Evolutionary conservation across 2,329 filamentous ascomycete species (phyloP), one percentile per base, ranked within the genome.

Genomic region (Calonectria naviculata): DNA sequence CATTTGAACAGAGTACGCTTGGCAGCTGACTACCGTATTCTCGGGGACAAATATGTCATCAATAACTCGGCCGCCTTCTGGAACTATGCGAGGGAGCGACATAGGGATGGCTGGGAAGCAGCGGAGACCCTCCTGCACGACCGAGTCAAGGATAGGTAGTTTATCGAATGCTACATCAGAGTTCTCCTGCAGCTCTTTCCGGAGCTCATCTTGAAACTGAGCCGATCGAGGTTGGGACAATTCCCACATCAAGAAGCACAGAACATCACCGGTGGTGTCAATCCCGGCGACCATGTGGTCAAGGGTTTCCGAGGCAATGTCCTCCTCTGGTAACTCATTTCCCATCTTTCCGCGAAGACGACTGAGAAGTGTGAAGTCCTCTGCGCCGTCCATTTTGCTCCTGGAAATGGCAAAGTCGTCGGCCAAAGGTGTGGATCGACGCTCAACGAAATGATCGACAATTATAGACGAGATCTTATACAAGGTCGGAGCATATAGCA

Each of bases 261-360:
- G 83, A 0, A 86, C 90, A 74, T 93, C 91, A 21, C 91, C 91
- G 0, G 91, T 93, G 0, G 92, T 93, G 76, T 93, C 92, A 68
- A 93, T 92, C 0, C 91, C 92, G 0, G 92, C 92, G 0, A 88
- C 90, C 89, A 93, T 90, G 79, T 93, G 91, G 74, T 93, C 92
- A 70, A 92, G 87, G 74, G 90, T 92, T 80, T 93, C 92, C n/a
- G 91, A 90, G 0, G 90, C 90, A 65, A 89, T 86, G 76, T 91
- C 87, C 5, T 88, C 81, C 7, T 60, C 69, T 82, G 78, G 29
- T 87, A 84, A 47, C 91, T 83, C 6, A 82, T 80, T 7, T 61
- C 75, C 21, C 80, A 79, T 81, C 88, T 84, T 78, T 88, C 81
- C 78, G 87, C 81, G 77, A 19, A 93, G 87, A 34, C 89, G 87